Evolutionary conservation across 2,329 filamentous ascomycete species (phyloP).

Genomic region (Massarina eburnea): DNA sequence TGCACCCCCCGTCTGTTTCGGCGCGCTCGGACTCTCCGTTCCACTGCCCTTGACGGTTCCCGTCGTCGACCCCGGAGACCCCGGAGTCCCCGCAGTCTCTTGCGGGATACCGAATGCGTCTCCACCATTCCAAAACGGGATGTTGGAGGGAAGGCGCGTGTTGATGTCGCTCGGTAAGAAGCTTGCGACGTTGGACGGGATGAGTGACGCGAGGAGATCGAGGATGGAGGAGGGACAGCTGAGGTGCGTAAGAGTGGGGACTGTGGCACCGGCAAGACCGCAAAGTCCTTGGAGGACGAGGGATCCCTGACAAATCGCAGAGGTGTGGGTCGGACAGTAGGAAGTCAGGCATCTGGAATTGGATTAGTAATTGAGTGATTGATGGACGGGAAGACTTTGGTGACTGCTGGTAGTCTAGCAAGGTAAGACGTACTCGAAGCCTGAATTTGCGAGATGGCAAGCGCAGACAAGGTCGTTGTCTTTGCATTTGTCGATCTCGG

Average conservation of each 20-base stretch:
- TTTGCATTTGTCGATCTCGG: conserved; percentile 12
- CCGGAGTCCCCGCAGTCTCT: not conserved
- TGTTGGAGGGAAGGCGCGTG: not conserved
- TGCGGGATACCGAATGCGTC: not conserved
- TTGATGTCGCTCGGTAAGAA: conserved; percentile 3
- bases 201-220: conserved; percentile 4
- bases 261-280: not conserved
- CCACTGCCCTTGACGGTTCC: conserved; percentile 1
- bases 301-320: conserved; percentile 10
- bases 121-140: conserved; percentile 1
- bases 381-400: no score
- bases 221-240: conserved; percentile 5
- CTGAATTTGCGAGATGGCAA: conserved; percentile 11
- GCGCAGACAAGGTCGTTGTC: conserved; percentile 12
- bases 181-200: not conserved
- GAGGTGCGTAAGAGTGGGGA: conserved; percentile 6
- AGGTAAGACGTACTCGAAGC: conserved; percentile 12
- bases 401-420: not conserved
- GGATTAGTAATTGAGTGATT: no score
- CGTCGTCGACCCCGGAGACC: no score
- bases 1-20: conserved; percentile 6
- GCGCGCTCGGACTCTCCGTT: not conserved
- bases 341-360: conserved; percentile 15
- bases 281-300: conserved; percentile 8
- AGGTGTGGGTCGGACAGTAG: conserved; percentile 11